Base-by-base conservation (phyloP, 148 eudicot species). In the Rhododendron ferrugineum region DNA sequence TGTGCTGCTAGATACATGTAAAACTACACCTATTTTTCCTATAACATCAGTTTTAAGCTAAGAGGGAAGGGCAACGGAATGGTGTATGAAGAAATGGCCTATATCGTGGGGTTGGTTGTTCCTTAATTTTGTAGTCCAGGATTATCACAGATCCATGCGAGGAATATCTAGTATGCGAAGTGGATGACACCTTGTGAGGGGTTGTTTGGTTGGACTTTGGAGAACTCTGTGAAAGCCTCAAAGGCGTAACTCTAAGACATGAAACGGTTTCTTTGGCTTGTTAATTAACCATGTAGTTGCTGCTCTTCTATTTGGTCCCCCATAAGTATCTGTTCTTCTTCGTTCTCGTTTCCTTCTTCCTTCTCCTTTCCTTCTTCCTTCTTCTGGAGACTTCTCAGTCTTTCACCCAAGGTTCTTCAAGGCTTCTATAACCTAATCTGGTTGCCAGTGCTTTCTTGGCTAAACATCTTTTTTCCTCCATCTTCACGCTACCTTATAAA, bases 401-500 rank as follows among this genome's bases (percentile, higher is more conserved):
- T 75, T 42, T 84, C 49, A 75, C 64, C 6, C 40, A 77, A 56
- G 79, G 26, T 75, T 75, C 46, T 75, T 16, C 79, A 40, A 78
- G 58, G 81, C 60, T 78, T 78, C 58, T 47, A 54, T 28, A 26
- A 47, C 18, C 40, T 26, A 32, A 37, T 11, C 32, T 30, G 36
- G 30, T 47, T 32, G 10, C 82, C 50, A 49, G 34, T 79, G 82
- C 82, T 79, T 79, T 79, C 82, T 79, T 47, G 60, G 60, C 60
- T 47, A 26, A 79, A 49, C 20, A 13, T 47, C 54, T 47, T 79
- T 47, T 49, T 47, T 6, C 50, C 16, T 32, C 15, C 0, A 14
- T 49, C 70, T n/a, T 49, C 22, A 28, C 2, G 22, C 10, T 30
- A 15, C 18, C 50, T 77, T 3, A 37, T 36, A 76, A 76, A 20